Evolutionary conservation across 176 grass and related monocot genomes (phyloP), one percentile per base, ranked within the genome.

Genomic region (Thalia dealbata): DNA sequence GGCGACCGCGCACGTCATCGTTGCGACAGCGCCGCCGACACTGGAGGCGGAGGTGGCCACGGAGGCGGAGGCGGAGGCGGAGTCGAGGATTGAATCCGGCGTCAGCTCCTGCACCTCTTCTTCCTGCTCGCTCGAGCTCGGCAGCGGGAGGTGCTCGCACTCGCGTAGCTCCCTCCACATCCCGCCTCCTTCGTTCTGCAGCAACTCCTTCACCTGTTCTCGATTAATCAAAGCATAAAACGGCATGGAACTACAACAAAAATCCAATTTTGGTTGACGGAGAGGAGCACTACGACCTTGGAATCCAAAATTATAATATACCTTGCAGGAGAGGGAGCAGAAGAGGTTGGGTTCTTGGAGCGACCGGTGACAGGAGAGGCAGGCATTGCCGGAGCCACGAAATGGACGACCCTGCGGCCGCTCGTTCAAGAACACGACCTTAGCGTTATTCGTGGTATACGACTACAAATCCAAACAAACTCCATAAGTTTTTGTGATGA

Each of bases 271-370:
- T 48, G 6, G 11, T 13, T 48, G 45, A 8, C 45, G 11, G 11
- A 48, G 11, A 48, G 45, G 45, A 48, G 11, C 45, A 48, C 11
- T 48, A 48, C 41, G 50, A 71, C 7, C 10, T 23, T 26, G 54
- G 14, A n/a, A 51, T 24, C 51, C 7, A 51, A 32, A 65, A 16
- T 27, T 11, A 16, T 32, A 58, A 69, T 12, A 7, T 83, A 78
- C 81, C 81, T 83, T 83, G 81, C 81, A 83, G 6, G 75, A 73
- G 69, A 83, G 63, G 67, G 69, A 78, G 72, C 81, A 83, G 56
- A 73, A 83, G 74, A 78, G 50, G 29, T 78, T 78, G 18, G 76
- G 81, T 4, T 83, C 81, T 3, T 75, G 81, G 41, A 83, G 77
- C 14, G 81, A 28, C 25, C 81, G 81, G 19, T 78, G 68, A 9